These are phyloP conservation scores for Viridothelium virens DNA, from an alignment of 495 filamentous ascomycete genomes.

Conservation along the genomic window DNA sequence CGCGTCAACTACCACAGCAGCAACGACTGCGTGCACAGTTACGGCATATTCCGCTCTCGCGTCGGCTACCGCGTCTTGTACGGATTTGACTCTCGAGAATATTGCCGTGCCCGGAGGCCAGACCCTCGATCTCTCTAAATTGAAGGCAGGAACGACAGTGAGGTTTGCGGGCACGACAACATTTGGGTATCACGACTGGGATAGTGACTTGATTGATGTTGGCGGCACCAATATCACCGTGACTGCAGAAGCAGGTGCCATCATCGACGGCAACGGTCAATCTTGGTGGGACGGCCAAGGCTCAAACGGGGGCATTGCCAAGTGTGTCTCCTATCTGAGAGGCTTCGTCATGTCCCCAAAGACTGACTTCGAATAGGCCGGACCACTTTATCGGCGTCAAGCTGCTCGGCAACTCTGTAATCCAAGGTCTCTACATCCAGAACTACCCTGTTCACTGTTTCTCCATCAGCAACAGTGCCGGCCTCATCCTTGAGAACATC, in stretches of 20 bases:
- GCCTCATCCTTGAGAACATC: slow-evolving; percentile 45
- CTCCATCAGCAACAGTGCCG: slow-evolving; percentile 45
- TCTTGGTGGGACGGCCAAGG: slow-evolving; percentile 50
- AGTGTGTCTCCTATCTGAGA: slow-evolving; percentile 25
- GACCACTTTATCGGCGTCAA: slow-evolving; percentile 49
- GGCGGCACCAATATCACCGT: slow-evolving; percentile 42
- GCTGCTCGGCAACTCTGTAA: slow-evolving; percentile 33
- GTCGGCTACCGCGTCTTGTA: slow-evolving; percentile 37
- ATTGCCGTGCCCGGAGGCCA: slow-evolving; percentile 48
- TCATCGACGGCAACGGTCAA: slow-evolving; percentile 43
- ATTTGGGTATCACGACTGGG: slow-evolving; percentile 49
- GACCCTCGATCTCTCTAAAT: slow-evolving; percentile 45
- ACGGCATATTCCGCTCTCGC: slow-evolving; percentile 41
- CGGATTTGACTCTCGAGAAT: slow-evolving; percentile 25
- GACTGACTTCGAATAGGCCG: slow-evolving; percentile 23
- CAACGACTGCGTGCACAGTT: slow-evolving; percentile 35
- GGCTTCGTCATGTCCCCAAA: slow-evolving; percentile 18
- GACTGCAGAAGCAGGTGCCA: slow-evolving; percentile 33
- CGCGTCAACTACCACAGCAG: slow-evolving; percentile 15
- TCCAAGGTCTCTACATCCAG: slow-evolving; percentile 40
- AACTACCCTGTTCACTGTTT: slow-evolving; percentile 59
- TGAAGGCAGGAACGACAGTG: slow-evolving; percentile 42
- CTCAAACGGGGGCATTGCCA: slow-evolving; percentile 48
- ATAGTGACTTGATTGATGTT: slow-evolving; percentile 44
- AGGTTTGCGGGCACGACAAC: slow-evolving; percentile 47